phyloP scores from a whole-genome alignment of 176 grass and related monocot genomes.

The Musa troglodytarum region DNA sequence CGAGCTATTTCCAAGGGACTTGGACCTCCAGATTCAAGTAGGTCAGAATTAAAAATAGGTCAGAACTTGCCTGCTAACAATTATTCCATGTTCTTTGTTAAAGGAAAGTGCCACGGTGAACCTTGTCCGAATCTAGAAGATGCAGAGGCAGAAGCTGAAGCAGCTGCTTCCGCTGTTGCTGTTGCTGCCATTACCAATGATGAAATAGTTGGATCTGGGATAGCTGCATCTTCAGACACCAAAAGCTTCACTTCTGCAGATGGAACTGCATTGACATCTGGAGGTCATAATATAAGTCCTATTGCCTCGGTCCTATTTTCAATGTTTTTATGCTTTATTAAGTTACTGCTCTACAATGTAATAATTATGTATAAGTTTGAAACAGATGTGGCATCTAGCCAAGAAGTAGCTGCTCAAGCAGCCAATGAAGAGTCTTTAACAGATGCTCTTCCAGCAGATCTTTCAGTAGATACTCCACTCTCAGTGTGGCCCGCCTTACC shows the following conservation, averaged over 20 bases:
- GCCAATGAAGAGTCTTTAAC: constrained; percentile 51
- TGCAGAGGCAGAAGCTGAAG: constrained; percentile 57
- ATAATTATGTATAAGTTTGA: constrained; percentile 5
- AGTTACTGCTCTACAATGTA: background rate
- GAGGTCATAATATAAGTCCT: constrained; percentile 37
- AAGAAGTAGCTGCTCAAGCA: constrained; percentile 35
- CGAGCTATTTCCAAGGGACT: constrained; percentile 55
- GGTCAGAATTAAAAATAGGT: constrained; percentile 54
- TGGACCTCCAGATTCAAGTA: constrained; percentile 69
- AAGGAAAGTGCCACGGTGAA: constrained; percentile 39
- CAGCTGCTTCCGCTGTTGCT: constrained; percentile 89
- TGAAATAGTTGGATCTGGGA: constrained; percentile 47
- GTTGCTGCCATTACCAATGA: constrained; percentile 88
- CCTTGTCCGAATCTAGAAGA: constrained; percentile 37
- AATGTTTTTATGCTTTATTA: background rate
- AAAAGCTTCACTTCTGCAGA: constrained; percentile 52
- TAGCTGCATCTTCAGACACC: constrained; percentile 45
- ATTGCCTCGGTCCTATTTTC: constrained; percentile 18
- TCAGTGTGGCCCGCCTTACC: constrained; percentile 69
- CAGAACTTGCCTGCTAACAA: constrained; percentile 33
- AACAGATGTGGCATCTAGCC: constrained; percentile 26
- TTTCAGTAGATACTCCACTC: constrained; percentile 85
- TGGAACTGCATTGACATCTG: constrained; percentile 38
- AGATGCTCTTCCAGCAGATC: constrained; percentile 90
- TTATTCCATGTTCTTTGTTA: constrained; percentile 36